These are phyloP conservation scores for Venturia aucupariae DNA, from an alignment of 2,329 filamentous ascomycete species.

Conservation along the genomic window DNA sequence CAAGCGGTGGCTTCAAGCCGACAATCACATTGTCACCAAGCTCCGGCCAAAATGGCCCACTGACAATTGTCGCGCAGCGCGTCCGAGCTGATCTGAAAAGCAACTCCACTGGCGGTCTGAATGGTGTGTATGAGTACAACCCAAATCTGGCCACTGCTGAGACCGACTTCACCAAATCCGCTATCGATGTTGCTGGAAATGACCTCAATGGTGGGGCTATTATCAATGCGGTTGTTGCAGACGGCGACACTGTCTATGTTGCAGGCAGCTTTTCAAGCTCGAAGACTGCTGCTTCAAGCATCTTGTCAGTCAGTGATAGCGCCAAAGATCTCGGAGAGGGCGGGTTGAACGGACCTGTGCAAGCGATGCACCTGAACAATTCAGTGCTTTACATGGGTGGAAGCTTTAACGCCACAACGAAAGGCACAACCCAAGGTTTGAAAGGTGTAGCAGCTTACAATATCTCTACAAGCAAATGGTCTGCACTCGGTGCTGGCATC, in stretches of 20 bases:
- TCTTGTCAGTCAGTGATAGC: slow-evolving; percentile 63
- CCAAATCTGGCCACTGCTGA: slow-evolving; percentile 52
- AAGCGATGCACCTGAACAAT: slow-evolving; percentile 57
- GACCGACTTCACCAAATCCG: slow-evolving; percentile 59
- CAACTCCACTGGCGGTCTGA: slow-evolving; percentile 69
- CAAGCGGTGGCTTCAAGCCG: slow-evolving; percentile 63
- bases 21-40: slow-evolving; percentile 68
- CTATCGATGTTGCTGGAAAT: slow-evolving; percentile 66
- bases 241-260: slow-evolving; percentile 59
- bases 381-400: slow-evolving; percentile 72
- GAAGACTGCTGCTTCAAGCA: slow-evolving; percentile 55
- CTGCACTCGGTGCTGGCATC: slow-evolving; percentile 72
- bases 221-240: slow-evolving; percentile 58
- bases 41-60: slow-evolving; percentile 50
- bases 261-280: slow-evolving; percentile 72
- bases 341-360: slow-evolving; percentile 73
- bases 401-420: slow-evolving; percentile 66
- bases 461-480: slow-evolving; percentile 59
- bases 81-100: slow-evolving; percentile 69
- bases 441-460: slow-evolving; percentile 72
- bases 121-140: slow-evolving; percentile 84
- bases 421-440: slow-evolving; percentile 53
- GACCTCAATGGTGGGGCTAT: slow-evolving; percentile 58
- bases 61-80: slow-evolving; percentile 82
- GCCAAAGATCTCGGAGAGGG: slow-evolving; percentile 46